These are phyloP conservation scores for Acer saccharum DNA, from an alignment of 345 rosid genomes.

Conservation along the genomic window DNA sequence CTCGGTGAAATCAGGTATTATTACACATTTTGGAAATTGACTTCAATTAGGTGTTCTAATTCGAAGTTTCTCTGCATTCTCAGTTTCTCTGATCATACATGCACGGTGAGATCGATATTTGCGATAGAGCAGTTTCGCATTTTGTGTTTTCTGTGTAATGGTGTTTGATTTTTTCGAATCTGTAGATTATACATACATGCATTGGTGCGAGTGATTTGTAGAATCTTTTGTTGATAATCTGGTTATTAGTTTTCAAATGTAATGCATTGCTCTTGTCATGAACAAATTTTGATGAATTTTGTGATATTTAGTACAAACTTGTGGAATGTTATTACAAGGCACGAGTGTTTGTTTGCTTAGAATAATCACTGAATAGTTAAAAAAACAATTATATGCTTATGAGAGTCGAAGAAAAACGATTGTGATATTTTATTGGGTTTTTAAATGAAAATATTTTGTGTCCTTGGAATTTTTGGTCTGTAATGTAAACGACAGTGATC, in stretches of 20 bases:
- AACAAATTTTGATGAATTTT: too few relatives aligned
- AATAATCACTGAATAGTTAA: background rate
- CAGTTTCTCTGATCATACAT: constrained; percentile 13
- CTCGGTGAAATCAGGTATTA: constrained; percentile 6
- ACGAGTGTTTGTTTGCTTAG: background rate
- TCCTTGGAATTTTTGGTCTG: background rate
- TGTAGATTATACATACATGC: background rate
- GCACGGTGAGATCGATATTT: background rate
- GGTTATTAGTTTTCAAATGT: background rate
- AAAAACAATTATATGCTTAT: background rate
- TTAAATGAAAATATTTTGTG: background rate
- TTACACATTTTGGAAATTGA: background rate
- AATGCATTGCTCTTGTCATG: too few relatives aligned
- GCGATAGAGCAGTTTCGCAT: background rate
- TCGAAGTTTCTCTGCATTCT: background rate
- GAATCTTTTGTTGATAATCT: background rate
- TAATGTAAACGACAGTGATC: background rate
- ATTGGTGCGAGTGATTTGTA: background rate
- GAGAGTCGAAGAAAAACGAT: background rate
- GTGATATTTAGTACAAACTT: background rate
- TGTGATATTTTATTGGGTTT: background rate
- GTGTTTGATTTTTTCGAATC: background rate
- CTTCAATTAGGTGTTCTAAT: background rate
- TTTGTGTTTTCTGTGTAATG: background rate
- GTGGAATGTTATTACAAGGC: background rate